phyloP scores from a whole-genome alignment of 23 red algal species.

The Gracilaria gracilis region DNA sequence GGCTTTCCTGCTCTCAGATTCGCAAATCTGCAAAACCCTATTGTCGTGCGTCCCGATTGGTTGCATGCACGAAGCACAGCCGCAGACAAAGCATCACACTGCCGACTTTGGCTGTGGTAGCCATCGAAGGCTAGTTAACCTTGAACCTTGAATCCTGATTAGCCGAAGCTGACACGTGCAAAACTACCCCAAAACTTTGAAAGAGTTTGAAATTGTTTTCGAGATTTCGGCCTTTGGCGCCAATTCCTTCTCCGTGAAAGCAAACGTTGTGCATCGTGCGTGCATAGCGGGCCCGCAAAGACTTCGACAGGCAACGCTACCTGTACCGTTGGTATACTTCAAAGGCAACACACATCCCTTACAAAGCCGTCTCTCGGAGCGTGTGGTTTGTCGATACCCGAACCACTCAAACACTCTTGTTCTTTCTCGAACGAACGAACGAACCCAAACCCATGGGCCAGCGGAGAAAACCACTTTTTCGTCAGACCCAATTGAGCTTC shows the following conservation, averaged over 20 bases:
- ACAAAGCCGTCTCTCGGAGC: not conserved
- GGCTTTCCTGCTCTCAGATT: not conserved
- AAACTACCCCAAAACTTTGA: not conserved
- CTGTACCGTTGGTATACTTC: not conserved
- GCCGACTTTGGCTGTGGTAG: too few species aligned
- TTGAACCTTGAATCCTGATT: too few species aligned
- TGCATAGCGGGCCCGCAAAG: not conserved
- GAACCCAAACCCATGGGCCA: not conserved
- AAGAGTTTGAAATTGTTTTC: not conserved
- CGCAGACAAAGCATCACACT: not conserved
- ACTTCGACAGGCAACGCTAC: not conserved
- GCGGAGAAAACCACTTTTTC: not conserved
- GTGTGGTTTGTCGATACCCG: not conserved
- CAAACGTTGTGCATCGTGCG: not conserved
- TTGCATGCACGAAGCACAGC: not conserved
- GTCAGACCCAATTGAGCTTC: slow-evolving; percentile 12
- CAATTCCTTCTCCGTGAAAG: not conserved
- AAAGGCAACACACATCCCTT: not conserved
- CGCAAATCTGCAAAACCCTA: not conserved
- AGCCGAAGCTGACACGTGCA: not conserved
- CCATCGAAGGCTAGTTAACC: too few species aligned
- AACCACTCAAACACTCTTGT: not conserved
- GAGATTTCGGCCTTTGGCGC: not conserved
- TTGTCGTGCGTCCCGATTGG: not conserved
- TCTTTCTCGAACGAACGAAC: not conserved